These are phyloP conservation scores for Cercospora canescens DNA, from an alignment of 2,329 filamentous ascomycete genomes.

Conservation along the genomic window DNA sequence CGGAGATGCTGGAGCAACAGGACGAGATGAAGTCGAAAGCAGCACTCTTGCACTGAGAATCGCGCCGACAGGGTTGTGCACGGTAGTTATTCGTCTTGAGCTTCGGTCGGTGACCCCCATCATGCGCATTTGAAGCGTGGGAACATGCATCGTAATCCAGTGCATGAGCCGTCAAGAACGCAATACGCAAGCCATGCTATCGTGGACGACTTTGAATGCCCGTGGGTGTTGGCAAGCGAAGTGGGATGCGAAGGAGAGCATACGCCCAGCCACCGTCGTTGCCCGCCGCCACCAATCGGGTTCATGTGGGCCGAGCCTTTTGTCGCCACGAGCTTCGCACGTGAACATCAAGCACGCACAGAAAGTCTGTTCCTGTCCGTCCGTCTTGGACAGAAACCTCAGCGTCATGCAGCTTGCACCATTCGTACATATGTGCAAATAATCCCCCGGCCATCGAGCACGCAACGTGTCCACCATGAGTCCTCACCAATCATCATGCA, in stretches of 20 bases:
- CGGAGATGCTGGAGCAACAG: too few species aligned
- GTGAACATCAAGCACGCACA: background rate
- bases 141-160: too few species aligned
- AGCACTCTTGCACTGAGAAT: too few species aligned
- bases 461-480: background rate
- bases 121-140: too few species aligned
- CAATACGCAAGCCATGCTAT: background rate
- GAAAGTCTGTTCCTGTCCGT: background rate
- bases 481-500: background rate
- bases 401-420: background rate
- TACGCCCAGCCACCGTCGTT: background rate
- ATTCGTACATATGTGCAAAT: background rate
- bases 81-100: too few species aligned
- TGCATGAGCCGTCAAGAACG: too few species aligned
- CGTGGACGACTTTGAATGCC: background rate
- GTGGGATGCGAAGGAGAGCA: background rate
- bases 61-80: too few species aligned
- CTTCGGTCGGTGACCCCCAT: too few species aligned
- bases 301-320: background rate
- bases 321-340: background rate
- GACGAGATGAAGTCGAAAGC: too few species aligned
- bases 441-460: background rate
- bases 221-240: background rate
- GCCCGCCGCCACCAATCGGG: background rate
- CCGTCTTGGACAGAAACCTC: background rate